Base-by-base conservation (phyloP, 768 basidiomycete species). In the Punctularia strigosozonata region DNA sequence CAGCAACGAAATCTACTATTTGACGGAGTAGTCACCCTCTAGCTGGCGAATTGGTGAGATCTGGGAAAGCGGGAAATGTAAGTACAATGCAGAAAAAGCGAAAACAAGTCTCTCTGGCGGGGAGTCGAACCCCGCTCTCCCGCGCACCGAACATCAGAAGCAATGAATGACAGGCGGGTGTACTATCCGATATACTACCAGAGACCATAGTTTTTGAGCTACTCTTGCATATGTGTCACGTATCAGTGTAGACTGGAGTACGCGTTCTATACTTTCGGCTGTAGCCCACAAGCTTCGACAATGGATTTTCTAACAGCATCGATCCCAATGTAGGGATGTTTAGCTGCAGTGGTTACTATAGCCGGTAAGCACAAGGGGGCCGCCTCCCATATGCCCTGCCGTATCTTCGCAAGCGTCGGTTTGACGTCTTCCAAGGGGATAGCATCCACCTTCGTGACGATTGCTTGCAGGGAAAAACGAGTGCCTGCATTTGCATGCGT, bases 401-500 rank as follows among this genome's bases (percentile, higher is more conserved):
- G 64, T 38, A 81, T 65, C 31, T 54, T 53, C 20, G 58, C 48
- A 22, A 81, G 52, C 1, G 55, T 56, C 10, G 51, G 42, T 6
- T 56, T 43, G 3, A 68, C 54, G 19, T 62, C 48, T 6, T 55
- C 49, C 10, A 45, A 13, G 3, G 63, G 58, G 4, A 81, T 60
- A 4, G 57, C 57, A 53, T 87, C 83, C 1, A 65, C 68, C 56
- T 84, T 85, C 31, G 84, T 85, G 46, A 86, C 70, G 42, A 87
- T 60, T 2, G 80, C 66, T 49, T 87, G 84, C 2, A 86, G 41
- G 0, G 80, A 80, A 53, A 75, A 76, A 2, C 56, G 61, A 23
- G 62, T 59, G 0, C 51, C 54, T 4, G 62, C 64, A 30, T 60
- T 60, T 33, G 54, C 49, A 46, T 43, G 55, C 43, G 37, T 42